Evolutionary conservation across 2,329 filamentous ascomycete species (phyloP).

Genomic region (Diaporthe citri): DNA sequence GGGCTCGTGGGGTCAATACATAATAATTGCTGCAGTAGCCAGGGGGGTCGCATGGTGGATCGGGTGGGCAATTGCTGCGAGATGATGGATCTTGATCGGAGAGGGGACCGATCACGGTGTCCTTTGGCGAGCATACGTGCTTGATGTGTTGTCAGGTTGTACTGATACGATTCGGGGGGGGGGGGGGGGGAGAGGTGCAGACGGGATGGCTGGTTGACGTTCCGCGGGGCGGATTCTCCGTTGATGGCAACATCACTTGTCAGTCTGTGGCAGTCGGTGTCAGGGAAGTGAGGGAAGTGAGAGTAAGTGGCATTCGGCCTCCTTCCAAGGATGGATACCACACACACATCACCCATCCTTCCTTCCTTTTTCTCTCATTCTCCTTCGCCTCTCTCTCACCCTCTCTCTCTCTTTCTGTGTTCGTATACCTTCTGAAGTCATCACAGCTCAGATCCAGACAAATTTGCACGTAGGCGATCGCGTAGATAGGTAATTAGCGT

Average conservation of each 20-base stretch:
- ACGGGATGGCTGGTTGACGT: not conserved
- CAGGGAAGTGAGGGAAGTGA: not conserved
- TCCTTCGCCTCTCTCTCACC: not conserved
- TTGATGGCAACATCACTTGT: not conserved
- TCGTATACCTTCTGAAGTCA: not conserved
- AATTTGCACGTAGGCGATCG: not conserved
- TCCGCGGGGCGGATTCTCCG: conserved; percentile 1
- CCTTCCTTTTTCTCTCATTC: not conserved
- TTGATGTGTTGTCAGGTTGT: conserved; percentile 15
- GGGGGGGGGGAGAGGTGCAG: not conserved
- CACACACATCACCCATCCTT: not conserved
- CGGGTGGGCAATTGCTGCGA: conserved; percentile 1
- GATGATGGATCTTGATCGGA: conserved; percentile 31
- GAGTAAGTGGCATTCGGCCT: not conserved
- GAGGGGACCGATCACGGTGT: conserved; percentile 25
- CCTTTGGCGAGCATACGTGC: not conserved
- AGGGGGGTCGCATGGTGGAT: conserved; percentile 12
- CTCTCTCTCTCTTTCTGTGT: not conserved
- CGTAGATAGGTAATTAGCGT: not conserved
- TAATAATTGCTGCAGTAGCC: not conserved
- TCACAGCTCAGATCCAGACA: not conserved
- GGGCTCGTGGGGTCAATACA: conserved; percentile 5
- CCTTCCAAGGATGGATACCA: conserved; percentile 1
- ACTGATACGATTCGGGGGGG: not conserved
- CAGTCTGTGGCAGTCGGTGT: conserved; percentile 8